Percentiles rank a stretch among this genome's conserved stretches.
phyloP scores from a whole-genome alignment of 2,329 filamentous ascomycete genomes.

The Botrytis galanthina region DNA sequence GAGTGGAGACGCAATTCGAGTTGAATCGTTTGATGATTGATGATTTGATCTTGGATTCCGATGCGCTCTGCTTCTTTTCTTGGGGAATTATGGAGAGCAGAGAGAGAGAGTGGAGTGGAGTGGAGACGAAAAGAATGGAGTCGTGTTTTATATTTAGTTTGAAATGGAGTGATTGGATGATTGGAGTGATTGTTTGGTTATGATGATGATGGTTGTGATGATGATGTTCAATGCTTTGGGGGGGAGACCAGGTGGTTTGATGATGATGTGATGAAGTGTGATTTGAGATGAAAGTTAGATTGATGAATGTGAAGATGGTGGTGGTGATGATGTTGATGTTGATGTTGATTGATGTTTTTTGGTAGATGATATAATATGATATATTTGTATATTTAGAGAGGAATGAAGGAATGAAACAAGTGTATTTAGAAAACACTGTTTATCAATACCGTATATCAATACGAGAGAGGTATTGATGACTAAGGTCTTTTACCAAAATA shows the following conservation, averaged over 20 bases:
- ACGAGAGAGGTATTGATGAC: background rate
- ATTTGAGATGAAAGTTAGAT: background rate
- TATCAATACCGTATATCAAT: background rate
- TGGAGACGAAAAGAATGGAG: constrained; percentile 4
- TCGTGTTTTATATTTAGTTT: constrained; percentile 2
- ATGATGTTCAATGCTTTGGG: background rate
- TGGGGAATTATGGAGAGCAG: background rate
- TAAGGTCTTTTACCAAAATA: background rate
- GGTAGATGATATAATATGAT: too few species aligned
- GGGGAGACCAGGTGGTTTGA: background rate
- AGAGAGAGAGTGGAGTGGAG: background rate
- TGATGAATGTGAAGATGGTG: background rate
- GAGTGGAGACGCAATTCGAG: background rate
- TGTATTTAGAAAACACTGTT: too few species aligned
- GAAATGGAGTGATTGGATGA: background rate
- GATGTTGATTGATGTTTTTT: background rate
- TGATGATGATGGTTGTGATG: background rate
- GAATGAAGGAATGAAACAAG: too few species aligned
- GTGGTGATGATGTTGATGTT: background rate
- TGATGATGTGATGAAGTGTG: background rate
- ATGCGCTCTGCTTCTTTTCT: background rate
- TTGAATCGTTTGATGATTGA: background rate
- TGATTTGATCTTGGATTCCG: background rate
- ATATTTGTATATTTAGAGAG: too few species aligned
- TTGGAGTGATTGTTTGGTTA: background rate